Evolutionary conservation across 1,139 yeast genomes (phyloP).

Genomic region (Hemisphaericaspora xylofermentans): DNA sequence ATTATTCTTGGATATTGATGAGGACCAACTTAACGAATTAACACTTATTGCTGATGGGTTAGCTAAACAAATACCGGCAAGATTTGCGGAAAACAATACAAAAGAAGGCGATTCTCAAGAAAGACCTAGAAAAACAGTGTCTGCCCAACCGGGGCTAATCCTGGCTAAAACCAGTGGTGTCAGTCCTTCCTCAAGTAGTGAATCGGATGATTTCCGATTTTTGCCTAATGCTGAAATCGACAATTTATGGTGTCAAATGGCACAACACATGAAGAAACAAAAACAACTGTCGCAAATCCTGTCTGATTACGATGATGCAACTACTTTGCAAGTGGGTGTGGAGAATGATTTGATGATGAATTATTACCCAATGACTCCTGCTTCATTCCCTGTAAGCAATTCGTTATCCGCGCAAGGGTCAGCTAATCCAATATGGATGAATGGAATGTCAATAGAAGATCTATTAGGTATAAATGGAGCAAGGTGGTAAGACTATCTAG

Average conservation of each 20-base stretch:
- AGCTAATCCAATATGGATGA: slow-evolving; percentile 91
- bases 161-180: too few species aligned
- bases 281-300: neutral
- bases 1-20: slow-evolving; percentile 11
- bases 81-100: neutral
- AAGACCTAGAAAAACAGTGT: neutral
- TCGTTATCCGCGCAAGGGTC: slow-evolving; percentile 59
- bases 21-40: slow-evolving; percentile 28
- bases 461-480: slow-evolving; percentile 1
- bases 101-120: slow-evolving; percentile 1
- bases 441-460: slow-evolving; percentile 68
- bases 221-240: slow-evolving; percentile 36
- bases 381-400: neutral
- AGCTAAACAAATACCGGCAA: neutral
- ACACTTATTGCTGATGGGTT: slow-evolving; percentile 22
- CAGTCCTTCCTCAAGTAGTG: slow-evolving; percentile 5
- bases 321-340: neutral
- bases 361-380: slow-evolving; percentile 1
- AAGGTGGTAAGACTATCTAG: neutral
- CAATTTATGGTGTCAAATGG: slow-evolving; percentile 37
- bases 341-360: neutral
- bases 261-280: slow-evolving; percentile 21
- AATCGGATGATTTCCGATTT: slow-evolving; percentile 20
- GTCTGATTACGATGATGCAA: too few species aligned
- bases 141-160: neutral